Evolutionary conservation across 768 basidiomycete genomes (phyloP).

Genomic region (Termitomyces sp.): DNA sequence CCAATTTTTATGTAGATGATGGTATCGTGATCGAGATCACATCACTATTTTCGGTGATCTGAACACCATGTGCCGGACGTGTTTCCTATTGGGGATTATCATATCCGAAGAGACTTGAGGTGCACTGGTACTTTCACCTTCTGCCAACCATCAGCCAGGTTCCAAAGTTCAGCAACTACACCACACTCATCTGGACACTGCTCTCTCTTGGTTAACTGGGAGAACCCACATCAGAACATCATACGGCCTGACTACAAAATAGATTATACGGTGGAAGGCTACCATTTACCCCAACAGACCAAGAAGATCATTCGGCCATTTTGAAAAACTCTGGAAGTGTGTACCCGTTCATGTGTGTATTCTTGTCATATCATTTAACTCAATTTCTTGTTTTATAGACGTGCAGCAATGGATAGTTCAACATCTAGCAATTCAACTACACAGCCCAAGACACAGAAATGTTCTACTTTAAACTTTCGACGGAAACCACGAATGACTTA

Average conservation of each 20-base stretch:
- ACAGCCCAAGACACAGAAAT: constrained; percentile 5
- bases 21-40: not conserved
- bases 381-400: not conserved
- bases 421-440: not conserved
- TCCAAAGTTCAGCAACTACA: not conserved
- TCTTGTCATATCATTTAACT: not conserved
- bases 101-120: constrained; percentile 4
- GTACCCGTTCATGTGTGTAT: not conserved
- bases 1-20: not conserved
- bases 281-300: not conserved
- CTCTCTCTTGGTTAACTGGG: not conserved
- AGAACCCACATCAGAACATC: not conserved
- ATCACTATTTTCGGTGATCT: not conserved
- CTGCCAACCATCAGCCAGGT: constrained; percentile 7
- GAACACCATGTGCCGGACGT: constrained; percentile 10
- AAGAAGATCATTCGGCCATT: not conserved
- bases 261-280: not conserved
- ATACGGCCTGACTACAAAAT: not conserved
- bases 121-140: not conserved
- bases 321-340: not conserved
- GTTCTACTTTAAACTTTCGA: constrained; percentile 29
- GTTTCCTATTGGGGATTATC: constrained; percentile 13
- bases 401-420: not conserved
- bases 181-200: not conserved
- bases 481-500: constrained; percentile 59